phyloP scores from a whole-genome alignment of 1,139 yeast genomes.

The Saccharomycopsis hybrid region DNA sequence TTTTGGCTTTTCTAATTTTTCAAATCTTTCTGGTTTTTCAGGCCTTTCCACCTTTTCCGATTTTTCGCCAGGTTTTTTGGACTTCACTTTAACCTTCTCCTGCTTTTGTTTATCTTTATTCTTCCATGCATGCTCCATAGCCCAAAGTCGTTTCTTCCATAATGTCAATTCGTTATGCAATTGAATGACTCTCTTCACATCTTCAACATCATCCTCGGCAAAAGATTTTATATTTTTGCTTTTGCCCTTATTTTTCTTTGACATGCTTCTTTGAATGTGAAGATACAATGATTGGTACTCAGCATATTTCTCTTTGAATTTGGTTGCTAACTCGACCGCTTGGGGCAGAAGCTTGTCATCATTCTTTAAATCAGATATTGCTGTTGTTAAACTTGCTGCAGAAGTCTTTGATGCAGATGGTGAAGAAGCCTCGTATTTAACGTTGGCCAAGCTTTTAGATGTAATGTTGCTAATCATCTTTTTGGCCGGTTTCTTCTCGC shows the following conservation, averaged over 20 bases:
- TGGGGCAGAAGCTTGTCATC: not conserved
- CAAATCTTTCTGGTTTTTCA: not conserved
- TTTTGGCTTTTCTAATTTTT: too few species aligned
- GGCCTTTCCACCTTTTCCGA: not conserved
- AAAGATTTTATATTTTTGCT: too few species aligned
- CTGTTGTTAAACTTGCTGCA: not conserved
- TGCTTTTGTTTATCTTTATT: not conserved
- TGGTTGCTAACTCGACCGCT: constrained; percentile 11
- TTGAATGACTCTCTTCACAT: constrained; percentile 13
- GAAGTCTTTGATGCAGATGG: not conserved
- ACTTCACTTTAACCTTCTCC: too few species aligned
- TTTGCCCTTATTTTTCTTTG: not conserved
- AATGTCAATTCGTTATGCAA: constrained; percentile 17
- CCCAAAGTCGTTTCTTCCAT: constrained; percentile 20
- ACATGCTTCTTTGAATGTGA: constrained; percentile 6
- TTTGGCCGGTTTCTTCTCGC: not conserved
- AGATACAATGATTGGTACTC: constrained; percentile 15
- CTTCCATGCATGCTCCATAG: not conserved
- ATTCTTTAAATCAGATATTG: not conserved
- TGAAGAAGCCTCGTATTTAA: too few species aligned
- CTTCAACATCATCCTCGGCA: constrained; percentile 5
- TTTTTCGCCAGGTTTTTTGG: not conserved
- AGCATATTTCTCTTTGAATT: constrained; percentile 11
- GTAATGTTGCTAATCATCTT: constrained; percentile 6
- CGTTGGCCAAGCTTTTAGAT: not conserved